Evolutionary conservation across 2,329 filamentous ascomycete genomes (phyloP).

Genomic region (Coniochaeta pulveracea): DNA sequence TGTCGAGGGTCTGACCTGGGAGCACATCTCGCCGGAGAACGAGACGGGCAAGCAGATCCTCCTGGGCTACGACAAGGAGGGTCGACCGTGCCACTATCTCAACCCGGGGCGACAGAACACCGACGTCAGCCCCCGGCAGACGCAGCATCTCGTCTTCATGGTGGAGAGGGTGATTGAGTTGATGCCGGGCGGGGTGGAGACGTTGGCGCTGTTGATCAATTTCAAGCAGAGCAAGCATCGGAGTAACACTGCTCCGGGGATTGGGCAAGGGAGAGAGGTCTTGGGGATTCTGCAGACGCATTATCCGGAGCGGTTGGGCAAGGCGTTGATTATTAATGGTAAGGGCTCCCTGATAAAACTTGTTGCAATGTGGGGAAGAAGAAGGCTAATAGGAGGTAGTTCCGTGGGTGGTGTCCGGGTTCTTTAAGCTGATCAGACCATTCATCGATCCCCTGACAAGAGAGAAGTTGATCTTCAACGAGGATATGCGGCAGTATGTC

Average conservation of each 20-base stretch:
- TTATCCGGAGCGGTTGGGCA: conserved; percentile 85
- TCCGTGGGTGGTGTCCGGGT: conserved; percentile 82
- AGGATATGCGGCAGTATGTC: conserved; percentile 74
- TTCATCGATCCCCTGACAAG: conserved; percentile 94
- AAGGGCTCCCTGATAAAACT: conserved; percentile 19
- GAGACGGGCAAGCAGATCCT: conserved; percentile 93
- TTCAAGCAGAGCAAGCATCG: conserved; percentile 72
- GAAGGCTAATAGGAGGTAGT: too few species aligned
- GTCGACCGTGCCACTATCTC: conserved; percentile 82
- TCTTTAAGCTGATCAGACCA: conserved; percentile 91
- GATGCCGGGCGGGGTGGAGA: conserved; percentile 80
- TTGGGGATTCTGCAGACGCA: conserved; percentile 87
- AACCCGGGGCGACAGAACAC: conserved; percentile 90
- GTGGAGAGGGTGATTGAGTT: conserved; percentile 80
- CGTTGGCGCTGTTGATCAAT: conserved; percentile 77
- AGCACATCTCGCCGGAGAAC: conserved; percentile 88
- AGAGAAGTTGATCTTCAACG: conserved; percentile 96
- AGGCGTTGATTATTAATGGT: conserved; percentile 84
- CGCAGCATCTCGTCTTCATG: conserved; percentile 94
- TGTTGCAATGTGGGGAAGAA: too few species aligned
- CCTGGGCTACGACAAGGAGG: conserved; percentile 75
- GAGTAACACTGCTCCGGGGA: conserved; percentile 59
- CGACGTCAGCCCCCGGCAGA: conserved; percentile 70
- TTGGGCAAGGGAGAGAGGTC: conserved; percentile 72
- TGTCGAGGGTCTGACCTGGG: conserved; percentile 63